Conservation (phyloP, 148 eudicot genomes). For the Fagopyrum esculentum region DNA sequence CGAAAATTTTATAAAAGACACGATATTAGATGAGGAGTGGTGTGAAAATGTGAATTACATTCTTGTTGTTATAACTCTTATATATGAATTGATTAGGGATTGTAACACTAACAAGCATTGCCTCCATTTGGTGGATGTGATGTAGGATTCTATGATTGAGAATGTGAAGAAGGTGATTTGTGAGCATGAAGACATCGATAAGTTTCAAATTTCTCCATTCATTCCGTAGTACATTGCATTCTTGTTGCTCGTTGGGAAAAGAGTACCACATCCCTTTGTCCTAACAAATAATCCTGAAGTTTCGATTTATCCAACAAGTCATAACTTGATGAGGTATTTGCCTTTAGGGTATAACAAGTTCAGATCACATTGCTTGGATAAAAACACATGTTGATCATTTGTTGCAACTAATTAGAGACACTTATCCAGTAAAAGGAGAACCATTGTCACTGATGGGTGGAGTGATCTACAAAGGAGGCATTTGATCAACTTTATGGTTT, state of each 20-base stretch:
- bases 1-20: slow-evolving; percentile 13
- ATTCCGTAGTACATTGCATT: slow-evolving; percentile 13
- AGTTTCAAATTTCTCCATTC: background rate
- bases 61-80: background rate
- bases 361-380: too few species aligned
- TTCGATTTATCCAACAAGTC: too few species aligned
- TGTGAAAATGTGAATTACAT: slow-evolving; percentile 22
- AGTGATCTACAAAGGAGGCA: too few species aligned
- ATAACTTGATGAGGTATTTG: too few species aligned
- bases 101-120: slow-evolving; percentile 12
- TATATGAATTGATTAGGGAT: slow-evolving; percentile 14
- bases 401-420: too few species aligned
- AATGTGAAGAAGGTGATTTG: slow-evolving; percentile 9
- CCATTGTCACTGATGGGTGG: too few species aligned
- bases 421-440: too few species aligned
- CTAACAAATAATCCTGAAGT: too few species aligned
- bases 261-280: slow-evolving; percentile 12
- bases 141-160: slow-evolving; percentile 18
- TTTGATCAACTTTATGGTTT: too few species aligned
- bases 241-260: slow-evolving; percentile 18
- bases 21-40: slow-evolving; percentile 16
- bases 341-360: too few species aligned
- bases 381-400: too few species aligned
- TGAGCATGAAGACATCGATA: background rate
- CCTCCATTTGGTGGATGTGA: slow-evolving; percentile 22